These are phyloP conservation scores for Noccaea caerulescens DNA, from an alignment of 345 rosid genomes.

Conservation along the genomic window DNA sequence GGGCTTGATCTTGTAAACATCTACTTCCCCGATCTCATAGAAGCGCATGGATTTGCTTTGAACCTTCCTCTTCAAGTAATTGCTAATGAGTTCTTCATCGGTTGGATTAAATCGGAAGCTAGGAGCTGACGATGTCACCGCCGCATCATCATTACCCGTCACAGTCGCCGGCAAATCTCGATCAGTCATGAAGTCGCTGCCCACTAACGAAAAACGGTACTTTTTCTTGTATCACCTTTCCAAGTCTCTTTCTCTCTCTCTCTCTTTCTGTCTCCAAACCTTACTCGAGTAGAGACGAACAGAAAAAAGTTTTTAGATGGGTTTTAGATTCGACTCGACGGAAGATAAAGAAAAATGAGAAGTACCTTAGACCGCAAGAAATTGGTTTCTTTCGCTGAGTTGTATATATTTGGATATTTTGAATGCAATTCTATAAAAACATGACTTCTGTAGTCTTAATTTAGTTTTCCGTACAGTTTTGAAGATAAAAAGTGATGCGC, in stretches of 20 bases:
- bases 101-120: slow-evolving; percentile 3
- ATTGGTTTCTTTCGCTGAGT: background rate
- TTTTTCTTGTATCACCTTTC: background rate
- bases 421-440: no score
- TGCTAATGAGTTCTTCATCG: slow-evolving; percentile 2
- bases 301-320: background rate
- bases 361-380: background rate
- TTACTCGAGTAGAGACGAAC: no score
- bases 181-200: slow-evolving; percentile 10
- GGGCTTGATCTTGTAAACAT: slow-evolving; percentile 61
- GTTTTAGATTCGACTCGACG: background rate
- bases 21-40: background rate
- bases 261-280: no score
- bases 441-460: no score
- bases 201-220: background rate
- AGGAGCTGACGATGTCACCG: background rate
- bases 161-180: background rate
- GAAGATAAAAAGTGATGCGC: no score
- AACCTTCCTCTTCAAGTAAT: slow-evolving; percentile 14
- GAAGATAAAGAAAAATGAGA: background rate
- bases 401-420: background rate
- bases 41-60: background rate
- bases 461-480: no score
- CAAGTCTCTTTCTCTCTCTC: no score
- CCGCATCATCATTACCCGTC: background rate